Evolutionary conservation across 345 rosid species (phyloP), one percentile per base, ranked within the genome.

Genomic region (Cochlearia excelsa): DNA sequence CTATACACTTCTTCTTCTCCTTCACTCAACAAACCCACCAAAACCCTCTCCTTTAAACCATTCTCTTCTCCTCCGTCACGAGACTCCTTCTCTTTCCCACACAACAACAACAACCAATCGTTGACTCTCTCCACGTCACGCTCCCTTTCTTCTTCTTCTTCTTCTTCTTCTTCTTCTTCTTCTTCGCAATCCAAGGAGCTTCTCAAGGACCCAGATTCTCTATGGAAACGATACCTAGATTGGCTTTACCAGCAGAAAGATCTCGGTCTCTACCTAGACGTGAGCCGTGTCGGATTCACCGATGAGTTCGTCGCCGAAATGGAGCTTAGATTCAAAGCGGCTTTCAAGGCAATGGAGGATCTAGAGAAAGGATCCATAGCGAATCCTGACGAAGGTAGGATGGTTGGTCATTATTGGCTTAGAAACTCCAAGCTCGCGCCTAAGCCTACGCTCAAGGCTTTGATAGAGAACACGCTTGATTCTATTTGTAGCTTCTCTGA

Each of bases 351-450:
- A 7, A 86, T 93, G 97, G 91, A 72, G 67, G 89, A 81, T 66
- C 72, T 93, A 44, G 99, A 89, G 68, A 93, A 87, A 37, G 97
- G 97, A 4, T 78, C 99, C 59, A 85, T 93, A 55, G 86, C 99
- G 54, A 93, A 93, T 66, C 99, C 99, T 8, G 99, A 93, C 41
- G 99, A 93, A 71, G 87, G 94, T 5, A 78, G 99, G 70, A 93
- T 93, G 99, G 99, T 93, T 27, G 99, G 99, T 2, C 99, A 93
- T 68, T 93, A 93, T 54, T 93, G 99, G 99, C 70, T 93, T 54
- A 78, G 99, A 75, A 78, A 83, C 70, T 61, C 95, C 7, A 64
- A 67, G 11, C 84, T 87, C 51, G 87, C 95, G 3, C 95, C 99
- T 0, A 86, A 72, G 0, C 59, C 83, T 2, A 72, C 72, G 51